Base-by-base conservation (phyloP, 345 rosid genomes). In the Pseudoturritis turrita region DNA sequence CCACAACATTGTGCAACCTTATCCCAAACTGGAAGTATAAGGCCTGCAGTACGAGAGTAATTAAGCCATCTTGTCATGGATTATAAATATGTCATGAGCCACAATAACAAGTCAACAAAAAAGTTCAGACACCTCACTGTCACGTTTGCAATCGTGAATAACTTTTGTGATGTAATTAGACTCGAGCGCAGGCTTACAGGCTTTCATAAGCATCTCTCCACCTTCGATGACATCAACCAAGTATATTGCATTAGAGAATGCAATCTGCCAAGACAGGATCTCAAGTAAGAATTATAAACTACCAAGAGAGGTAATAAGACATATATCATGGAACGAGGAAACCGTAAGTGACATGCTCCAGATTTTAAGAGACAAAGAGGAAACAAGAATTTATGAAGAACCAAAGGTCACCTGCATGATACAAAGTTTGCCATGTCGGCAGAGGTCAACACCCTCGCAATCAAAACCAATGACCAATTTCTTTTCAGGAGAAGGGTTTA, bases 151-250 rank as follows among this genome's bases (percentile, higher is more conserved):
- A 79, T 94, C 97, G 53, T 94, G 98, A 83, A 94, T 91, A 71
- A 94, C 97, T 89, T 94, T 94, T 23, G 85, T 87, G 88, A 94
- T 71, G 82, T 87, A 75, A 67, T 62, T 76, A 76, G 97, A 94
- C 90, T 94, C 97, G 11, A 94, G 96, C 55, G 96, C 98, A 79
- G 96, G 96, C 86, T 91, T 88, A 86, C 97, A 94, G 11, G 96
- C 96, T 76, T 77, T 80, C 82, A 94, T 65, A 74, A 94, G 84
- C 52, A 5, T 41, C 70, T 85, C 85, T 75, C 93, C 97, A 62
- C 98, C 97, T 73, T 82, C 65, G 62, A 87, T 80, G 47, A 84
- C 90, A 61, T 94, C 98, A 74, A 94, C 93, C 80, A 94, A 82
- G 80, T 84, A 94, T 66, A 94, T 81, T 7, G 91, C 96, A 85